phyloP scores from a whole-genome alignment of 1,139 yeast genomes.

The Kodamaea derodonti region DNA sequence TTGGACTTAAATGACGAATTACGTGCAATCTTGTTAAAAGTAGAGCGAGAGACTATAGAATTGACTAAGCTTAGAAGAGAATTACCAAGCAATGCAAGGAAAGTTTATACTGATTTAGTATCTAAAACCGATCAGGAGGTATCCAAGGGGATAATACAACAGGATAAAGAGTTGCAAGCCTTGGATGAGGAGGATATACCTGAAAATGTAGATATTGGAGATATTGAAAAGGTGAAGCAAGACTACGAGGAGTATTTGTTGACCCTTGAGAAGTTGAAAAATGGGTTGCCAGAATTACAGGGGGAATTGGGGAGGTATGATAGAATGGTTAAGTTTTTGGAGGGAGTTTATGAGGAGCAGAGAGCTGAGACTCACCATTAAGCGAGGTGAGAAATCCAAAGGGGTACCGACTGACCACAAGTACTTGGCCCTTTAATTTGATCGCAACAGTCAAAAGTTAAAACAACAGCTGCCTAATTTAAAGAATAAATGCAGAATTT shows the following conservation, averaged over 20 bases:
- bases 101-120: slow-evolving; percentile 27
- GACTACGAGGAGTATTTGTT: slow-evolving; percentile 27
- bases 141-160: slow-evolving; percentile 20
- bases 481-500: too few species aligned
- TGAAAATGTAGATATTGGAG: slow-evolving; percentile 9
- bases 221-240: slow-evolving; percentile 6
- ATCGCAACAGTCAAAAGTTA: too few species aligned
- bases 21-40: slow-evolving; percentile 47
- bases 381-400: too few species aligned
- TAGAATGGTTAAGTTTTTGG: slow-evolving; percentile 31
- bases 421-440: too few species aligned
- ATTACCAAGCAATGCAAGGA: slow-evolving; percentile 40
- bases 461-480: too few species aligned
- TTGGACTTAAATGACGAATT: slow-evolving; percentile 51
- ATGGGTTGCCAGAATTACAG: slow-evolving; percentile 27
- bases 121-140: slow-evolving; percentile 31
- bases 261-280: slow-evolving; percentile 24
- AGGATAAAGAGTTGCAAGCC: slow-evolving; percentile 14
- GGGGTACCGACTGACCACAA: too few species aligned
- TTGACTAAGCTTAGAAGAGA: slow-evolving; percentile 49
- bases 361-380: background rate
- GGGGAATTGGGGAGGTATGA: slow-evolving; percentile 30
- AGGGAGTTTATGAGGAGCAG: slow-evolving; percentile 10
- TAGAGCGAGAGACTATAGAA: slow-evolving; percentile 55
- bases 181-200: slow-evolving; percentile 10